Percentiles rank a stretch among this genome's conserved stretches.
Evolutionary conservation across 768 basidiomycete species (phyloP).

Genomic region (Pulveroboletus sp.): DNA sequence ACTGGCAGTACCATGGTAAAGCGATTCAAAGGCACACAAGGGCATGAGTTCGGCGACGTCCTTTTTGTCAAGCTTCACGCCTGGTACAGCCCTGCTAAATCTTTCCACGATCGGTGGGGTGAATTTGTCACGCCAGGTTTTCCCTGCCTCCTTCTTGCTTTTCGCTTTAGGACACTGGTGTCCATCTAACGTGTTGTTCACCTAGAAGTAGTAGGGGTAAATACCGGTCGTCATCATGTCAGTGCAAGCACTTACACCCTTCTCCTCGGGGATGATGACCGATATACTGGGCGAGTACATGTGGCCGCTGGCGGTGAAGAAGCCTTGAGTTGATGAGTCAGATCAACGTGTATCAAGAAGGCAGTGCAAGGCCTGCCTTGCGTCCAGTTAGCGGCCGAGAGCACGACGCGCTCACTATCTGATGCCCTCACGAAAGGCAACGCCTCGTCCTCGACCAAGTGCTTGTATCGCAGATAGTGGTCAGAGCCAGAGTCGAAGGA

Average conservation of each 20-base stretch:
- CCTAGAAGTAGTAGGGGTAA: conserved; percentile 25
- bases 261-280: conserved; percentile 48
- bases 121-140: conserved; percentile 56
- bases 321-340: conserved; percentile 42
- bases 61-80: conserved; percentile 50
- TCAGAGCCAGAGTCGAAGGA: conserved; percentile 50
- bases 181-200: conserved; percentile 70
- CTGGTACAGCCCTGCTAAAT: conserved; percentile 60
- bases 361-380: conserved; percentile 38
- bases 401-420: conserved; percentile 55
- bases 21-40: conserved; percentile 80
- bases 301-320: conserved; percentile 50
- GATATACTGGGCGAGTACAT: conserved; percentile 47
- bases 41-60: conserved; percentile 65
- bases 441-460: conserved; percentile 41
- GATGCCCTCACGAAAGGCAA: conserved; percentile 56
- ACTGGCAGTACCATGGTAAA: conserved; percentile 47
- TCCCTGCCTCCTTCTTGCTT: conserved; percentile 40
- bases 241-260: conserved; percentile 37
- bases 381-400: conserved; percentile 70
- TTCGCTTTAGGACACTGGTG: conserved; percentile 60
- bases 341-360: not conserved
- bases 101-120: conserved; percentile 53
- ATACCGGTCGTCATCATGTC: not conserved
- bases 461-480: conserved; percentile 52